phyloP scores from a whole-genome alignment of 306 rosid species.

The Quercus berberidifolia region DNA sequence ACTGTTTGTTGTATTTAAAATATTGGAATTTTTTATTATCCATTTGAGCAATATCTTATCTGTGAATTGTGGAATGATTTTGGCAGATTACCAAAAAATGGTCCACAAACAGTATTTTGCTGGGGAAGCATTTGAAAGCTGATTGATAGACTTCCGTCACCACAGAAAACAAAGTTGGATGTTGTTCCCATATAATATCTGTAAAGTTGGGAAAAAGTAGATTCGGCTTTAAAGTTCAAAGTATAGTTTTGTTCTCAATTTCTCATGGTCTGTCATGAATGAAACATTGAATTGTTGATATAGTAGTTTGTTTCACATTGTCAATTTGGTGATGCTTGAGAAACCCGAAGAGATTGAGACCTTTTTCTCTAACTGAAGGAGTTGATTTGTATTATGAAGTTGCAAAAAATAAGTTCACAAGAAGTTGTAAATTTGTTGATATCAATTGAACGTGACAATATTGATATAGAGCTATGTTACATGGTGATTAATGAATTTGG shows the following conservation, averaged over 20 bases:
- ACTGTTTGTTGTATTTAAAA: background rate
- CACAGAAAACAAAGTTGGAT: slow-evolving; percentile 3
- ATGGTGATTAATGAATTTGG: background rate
- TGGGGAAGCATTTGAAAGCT: slow-evolving; percentile 74
- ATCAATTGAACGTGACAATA: background rate
- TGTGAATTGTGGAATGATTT: background rate
- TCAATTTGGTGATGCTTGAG: background rate
- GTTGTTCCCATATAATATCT: slow-evolving; percentile 11
- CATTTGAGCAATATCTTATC: background rate
- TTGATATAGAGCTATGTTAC: background rate
- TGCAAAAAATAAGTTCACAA: background rate
- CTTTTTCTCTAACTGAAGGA: background rate
- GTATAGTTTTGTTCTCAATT: background rate
- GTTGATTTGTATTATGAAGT: background rate
- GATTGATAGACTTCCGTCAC: slow-evolving; percentile 26
- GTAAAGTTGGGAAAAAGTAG: slow-evolving; percentile 29
- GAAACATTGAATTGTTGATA: background rate
- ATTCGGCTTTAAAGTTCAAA: background rate
- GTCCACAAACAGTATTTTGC: slow-evolving; percentile 74
- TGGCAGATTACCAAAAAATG: slow-evolving; percentile 81
- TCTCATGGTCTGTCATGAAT: background rate
- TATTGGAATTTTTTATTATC: background rate
- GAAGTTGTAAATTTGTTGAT: background rate
- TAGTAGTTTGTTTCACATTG: background rate
- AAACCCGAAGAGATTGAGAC: background rate